These are phyloP conservation scores for Pseudogymnoascus verrucosus DNA, from an alignment of 2,329 filamentous ascomycete species.

Conservation along the genomic window DNA sequence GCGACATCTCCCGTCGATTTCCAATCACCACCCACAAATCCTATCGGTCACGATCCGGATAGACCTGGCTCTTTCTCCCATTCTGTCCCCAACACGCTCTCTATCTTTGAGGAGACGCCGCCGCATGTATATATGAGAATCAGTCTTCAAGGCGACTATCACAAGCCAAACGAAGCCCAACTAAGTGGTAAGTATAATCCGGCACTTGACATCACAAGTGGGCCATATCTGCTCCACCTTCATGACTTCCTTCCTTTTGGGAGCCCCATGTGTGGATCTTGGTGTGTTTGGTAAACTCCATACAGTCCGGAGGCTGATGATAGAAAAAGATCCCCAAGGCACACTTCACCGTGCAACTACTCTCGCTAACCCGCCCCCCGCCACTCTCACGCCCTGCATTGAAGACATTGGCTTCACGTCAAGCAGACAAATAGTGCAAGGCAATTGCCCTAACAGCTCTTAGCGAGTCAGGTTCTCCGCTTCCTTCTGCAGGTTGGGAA, in stretches of 20 bases:
- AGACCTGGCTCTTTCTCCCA: neutral
- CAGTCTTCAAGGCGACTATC: neutral
- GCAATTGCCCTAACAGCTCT: neutral
- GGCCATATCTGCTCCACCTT: slow-evolving; percentile 2
- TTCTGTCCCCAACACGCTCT: neutral
- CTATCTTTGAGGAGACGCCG: neutral
- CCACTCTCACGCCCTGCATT: neutral
- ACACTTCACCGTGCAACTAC: neutral
- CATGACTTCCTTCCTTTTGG: neutral
- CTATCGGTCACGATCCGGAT: neutral
- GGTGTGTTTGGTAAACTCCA: neutral
- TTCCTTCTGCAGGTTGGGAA: neutral
- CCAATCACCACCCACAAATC: slow-evolving; percentile 2
- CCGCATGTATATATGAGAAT: neutral
- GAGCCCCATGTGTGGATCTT: neutral
- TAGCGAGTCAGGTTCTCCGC: neutral
- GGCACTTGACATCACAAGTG: slow-evolving; percentile 6
- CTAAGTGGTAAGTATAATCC: neutral
- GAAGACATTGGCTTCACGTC: neutral
- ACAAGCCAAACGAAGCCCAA: neutral
- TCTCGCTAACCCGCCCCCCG: neutral
- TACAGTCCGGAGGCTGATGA: slow-evolving; percentile 1
- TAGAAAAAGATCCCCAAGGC: neutral
- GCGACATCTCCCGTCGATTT: slow-evolving; percentile 4
- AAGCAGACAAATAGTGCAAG: neutral